Base-by-base conservation (phyloP, 2,329 filamentous ascomycete genomes). In the Podosphaera xanthii region DNA sequence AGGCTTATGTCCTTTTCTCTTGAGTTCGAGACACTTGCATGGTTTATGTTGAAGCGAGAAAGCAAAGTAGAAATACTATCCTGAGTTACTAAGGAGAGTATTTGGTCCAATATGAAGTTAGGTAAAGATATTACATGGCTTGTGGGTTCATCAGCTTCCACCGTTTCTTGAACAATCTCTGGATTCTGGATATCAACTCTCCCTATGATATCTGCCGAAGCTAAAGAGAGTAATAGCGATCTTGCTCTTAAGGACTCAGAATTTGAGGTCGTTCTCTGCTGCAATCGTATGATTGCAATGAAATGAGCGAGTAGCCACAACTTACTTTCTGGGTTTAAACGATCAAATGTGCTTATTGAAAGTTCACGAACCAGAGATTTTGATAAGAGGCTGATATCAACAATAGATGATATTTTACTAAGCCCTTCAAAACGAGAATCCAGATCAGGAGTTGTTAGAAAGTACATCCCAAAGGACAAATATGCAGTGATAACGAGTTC, bases 41-140 rank as follows among this genome's bases (percentile, higher is more conserved):
- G 64, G 46, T 67, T 65, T 49, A 64, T 63, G 49, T 66, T 67
- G 59, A 70, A 68, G 54, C 65, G 68, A 9, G 61, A 61, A 31
- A 70, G 60, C 53, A 70, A 59, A 12, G 65, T 76, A 0, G 83
- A 80, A 59, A 95, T 86, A 46, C 84, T 86, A 50, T 82, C 77
- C 68, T 87, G 80, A 62, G 89, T 83, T 38, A 94, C 80, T 6
- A 95, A 72, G 8, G 83, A 85, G 14, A 78, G 70, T 1, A 95
- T 72, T 64, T 88, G 80, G 0, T 77, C 73, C 54, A 77, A 76
- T 10, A 94, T 71, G 66, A 88, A 85, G 0, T 74, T 65, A 62
- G 77, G 71, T 14, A 81, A 65, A 7, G 68, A 67, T 50, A 64
- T 60, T 22, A 44, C 12, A 22, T 31, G 36, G 34, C 59, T 59